Evolutionary conservation across 257 asterid species (phyloP).

Genomic region (Leptodermis oblonga): DNA sequence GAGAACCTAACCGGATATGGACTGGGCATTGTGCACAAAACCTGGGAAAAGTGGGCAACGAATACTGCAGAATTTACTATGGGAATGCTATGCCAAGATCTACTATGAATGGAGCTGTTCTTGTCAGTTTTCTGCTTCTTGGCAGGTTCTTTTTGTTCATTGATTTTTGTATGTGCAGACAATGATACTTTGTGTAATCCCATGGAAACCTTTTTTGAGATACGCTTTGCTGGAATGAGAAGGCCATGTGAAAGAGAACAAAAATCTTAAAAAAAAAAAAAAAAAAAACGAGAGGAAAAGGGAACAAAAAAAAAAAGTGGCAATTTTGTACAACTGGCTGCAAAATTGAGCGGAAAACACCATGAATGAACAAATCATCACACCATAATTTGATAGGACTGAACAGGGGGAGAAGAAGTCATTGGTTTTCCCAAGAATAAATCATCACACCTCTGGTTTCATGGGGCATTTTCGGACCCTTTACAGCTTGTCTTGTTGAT

Average conservation of each 20-base stretch:
- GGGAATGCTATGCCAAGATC: too few species aligned
- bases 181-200: neutral
- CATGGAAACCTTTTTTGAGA: neutral
- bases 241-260: neutral
- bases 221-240: neutral
- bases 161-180: neutral
- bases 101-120: neutral
- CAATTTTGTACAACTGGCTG: neutral
- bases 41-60: slow-evolving; percentile 82
- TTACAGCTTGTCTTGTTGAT: slow-evolving; percentile 29
- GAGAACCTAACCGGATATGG: slow-evolving; percentile 53
- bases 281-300: too few species aligned
- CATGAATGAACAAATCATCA: slow-evolving; percentile 12
- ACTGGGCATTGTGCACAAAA: slow-evolving; percentile 61
- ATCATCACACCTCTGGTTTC: slow-evolving; percentile 90
- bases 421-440: slow-evolving; percentile 93
- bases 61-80: slow-evolving; percentile 4
- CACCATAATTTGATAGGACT: slow-evolving; percentile 23
- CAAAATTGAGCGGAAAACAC: neutral
- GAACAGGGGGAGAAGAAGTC: slow-evolving; percentile 31
- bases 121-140: neutral
- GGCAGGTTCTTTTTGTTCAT: neutral
- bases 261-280: too few species aligned
- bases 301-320: too few species aligned
- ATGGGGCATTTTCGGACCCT: slow-evolving; percentile 96